Percentiles rank a stretch among this genome's conserved stretches.
Evolutionary conservation across 1,284 basidiomycete species (phyloP).

Genomic region (Hypsizygus ulmarius): DNA sequence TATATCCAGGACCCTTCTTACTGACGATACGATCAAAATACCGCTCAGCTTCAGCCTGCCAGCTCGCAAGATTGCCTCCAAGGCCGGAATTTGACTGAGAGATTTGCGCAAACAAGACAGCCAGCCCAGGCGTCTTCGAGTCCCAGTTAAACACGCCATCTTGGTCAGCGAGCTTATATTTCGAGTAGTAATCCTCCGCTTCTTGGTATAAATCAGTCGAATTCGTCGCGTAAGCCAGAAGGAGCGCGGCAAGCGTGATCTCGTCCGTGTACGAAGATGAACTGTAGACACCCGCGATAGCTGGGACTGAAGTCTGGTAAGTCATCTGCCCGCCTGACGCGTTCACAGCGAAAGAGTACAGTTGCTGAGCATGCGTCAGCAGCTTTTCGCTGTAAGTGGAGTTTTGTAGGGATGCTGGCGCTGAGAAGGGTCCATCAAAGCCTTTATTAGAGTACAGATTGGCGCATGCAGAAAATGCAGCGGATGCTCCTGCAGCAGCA

Average conservation of each 20-base stretch:
- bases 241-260: conserved; percentile 70
- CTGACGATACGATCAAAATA: conserved; percentile 77
- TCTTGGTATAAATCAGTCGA: conserved; percentile 60
- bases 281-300: conserved; percentile 63
- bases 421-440: conserved; percentile 48
- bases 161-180: conserved; percentile 53
- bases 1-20: conserved; percentile 48
- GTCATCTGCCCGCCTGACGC: conserved; percentile 52
- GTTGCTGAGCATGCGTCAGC: conserved; percentile 67
- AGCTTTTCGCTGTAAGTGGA: conserved; percentile 69
- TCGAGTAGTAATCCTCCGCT: conserved; percentile 61
- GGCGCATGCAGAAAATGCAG: conserved; percentile 85
- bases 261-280: conserved; percentile 75
- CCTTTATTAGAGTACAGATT: conserved; percentile 67
- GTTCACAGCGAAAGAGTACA: conserved; percentile 73
- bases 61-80: conserved; percentile 56
- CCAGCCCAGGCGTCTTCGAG: conserved; percentile 71
- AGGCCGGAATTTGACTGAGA: conserved; percentile 48
- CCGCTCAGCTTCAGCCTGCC: conserved; percentile 70
- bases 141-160: conserved; percentile 88
- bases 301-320: conserved; percentile 68
- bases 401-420: conserved; percentile 70
- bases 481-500: conserved; percentile 77
- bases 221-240: conserved; percentile 73
- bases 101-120: conserved; percentile 73